Evolutionary conservation across 805 yeast genomes (phyloP).

Genomic region (Clavispora asparagi): DNA sequence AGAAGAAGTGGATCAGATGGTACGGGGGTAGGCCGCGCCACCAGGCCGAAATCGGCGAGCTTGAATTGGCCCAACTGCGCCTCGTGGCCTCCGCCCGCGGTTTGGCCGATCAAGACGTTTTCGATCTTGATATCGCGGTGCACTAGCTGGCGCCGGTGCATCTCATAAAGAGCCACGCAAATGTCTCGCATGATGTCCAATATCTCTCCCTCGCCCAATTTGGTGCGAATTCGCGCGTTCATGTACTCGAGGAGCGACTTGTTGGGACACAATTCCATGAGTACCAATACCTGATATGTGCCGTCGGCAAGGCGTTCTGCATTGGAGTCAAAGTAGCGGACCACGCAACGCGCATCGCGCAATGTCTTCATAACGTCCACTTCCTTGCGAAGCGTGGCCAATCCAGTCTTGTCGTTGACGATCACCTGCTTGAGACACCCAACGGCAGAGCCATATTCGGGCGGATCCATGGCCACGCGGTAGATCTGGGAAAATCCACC

Average conservation of each 20-base stretch:
- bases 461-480: constrained; percentile 51
- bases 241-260: constrained; percentile 83
- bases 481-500: constrained; percentile 84
- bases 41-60: constrained; percentile 91
- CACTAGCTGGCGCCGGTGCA: constrained; percentile 77
- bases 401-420: constrained; percentile 65
- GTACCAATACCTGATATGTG: constrained; percentile 76
- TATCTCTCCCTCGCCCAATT: constrained; percentile 71
- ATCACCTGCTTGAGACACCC: constrained; percentile 73
- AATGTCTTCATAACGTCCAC: constrained; percentile 75
- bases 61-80: constrained; percentile 46
- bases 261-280: constrained; percentile 92
- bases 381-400: constrained; percentile 62
- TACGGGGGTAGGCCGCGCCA: constrained; percentile 61
- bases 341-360: constrained; percentile 52
- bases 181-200: constrained; percentile 80
- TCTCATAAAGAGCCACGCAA: constrained; percentile 69
- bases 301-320: constrained; percentile 55
- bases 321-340: constrained; percentile 68
- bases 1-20: constrained; percentile 74
- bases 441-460: constrained; percentile 38
- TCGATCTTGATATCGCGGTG: constrained; percentile 95
- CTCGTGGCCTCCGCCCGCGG: constrained; percentile 30
- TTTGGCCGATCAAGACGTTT: constrained; percentile 72
- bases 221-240: constrained; percentile 79